A percentile compares a stretch with the other conserved stretches of the same genome.
Evolutionary conservation across 352 stramenopile species (phyloP).

Genomic region (Phytopythium chamaehyphon): DNA sequence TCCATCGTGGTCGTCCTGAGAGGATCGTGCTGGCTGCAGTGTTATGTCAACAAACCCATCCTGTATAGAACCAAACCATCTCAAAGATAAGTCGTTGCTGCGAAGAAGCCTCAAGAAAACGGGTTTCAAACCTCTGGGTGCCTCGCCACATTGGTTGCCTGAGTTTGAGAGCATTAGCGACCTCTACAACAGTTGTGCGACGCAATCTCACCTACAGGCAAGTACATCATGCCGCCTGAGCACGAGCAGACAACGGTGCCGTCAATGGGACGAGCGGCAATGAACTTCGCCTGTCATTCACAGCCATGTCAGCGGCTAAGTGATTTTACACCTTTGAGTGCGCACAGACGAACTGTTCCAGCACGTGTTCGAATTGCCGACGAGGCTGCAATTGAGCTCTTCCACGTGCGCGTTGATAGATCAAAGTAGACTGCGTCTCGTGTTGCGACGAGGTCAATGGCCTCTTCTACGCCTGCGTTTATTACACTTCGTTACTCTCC

Average conservation of each 20-base stretch:
- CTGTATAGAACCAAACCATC: too few relatives aligned
- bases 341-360: constrained; percentile 27
- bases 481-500: too few relatives aligned
- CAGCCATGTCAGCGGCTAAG: background rate
- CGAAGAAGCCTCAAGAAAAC: too few relatives aligned
- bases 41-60: background rate
- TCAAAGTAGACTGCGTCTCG: constrained; percentile 58
- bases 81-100: too few relatives aligned
- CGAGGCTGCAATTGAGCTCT: constrained; percentile 32
- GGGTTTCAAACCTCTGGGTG: too few relatives aligned
- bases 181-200: too few relatives aligned
- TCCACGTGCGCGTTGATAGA: constrained; percentile 28
- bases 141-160: too few relatives aligned
- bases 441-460: constrained; percentile 36
- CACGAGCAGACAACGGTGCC: constrained; percentile 55
- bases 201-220: constrained; percentile 34
- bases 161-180: background rate
- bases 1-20: constrained; percentile 12
- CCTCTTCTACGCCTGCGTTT: constrained; percentile 56
- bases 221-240: constrained; percentile 27
- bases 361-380: constrained; percentile 41
- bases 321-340: background rate
- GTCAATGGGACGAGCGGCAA: constrained; percentile 40
- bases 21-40: background rate
- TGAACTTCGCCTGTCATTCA: constrained; percentile 29